Evolutionary conservation across 1,284 basidiomycete genomes (phyloP).

Genomic region (Lentinula novae-zelandiae): DNA sequence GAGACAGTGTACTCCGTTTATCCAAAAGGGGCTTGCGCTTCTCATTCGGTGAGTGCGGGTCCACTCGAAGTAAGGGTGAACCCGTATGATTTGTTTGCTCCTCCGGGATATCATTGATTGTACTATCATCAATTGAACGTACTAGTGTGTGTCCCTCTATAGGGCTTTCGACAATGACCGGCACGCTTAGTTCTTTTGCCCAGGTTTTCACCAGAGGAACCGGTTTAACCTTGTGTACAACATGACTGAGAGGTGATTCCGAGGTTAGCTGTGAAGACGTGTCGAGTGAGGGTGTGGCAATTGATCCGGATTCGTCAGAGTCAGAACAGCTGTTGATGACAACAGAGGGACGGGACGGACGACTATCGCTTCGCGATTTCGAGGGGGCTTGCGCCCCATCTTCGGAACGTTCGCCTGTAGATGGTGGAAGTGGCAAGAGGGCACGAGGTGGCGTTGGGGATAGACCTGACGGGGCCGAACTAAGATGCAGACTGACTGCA

Average conservation of each 20-base stretch:
- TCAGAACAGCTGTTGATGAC: not conserved
- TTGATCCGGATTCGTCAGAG: constrained; percentile 5
- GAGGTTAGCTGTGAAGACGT: constrained; percentile 7
- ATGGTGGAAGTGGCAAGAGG: not conserved
- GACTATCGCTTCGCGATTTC: not conserved
- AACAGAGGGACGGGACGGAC: not conserved
- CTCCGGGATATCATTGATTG: not conserved
- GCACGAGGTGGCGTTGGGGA: not conserved
- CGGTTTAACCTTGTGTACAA: not conserved
- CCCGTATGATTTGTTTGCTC: not conserved
- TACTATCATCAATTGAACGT: not conserved
- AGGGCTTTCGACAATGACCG: constrained; percentile 11
- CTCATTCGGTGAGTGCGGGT: not conserved
- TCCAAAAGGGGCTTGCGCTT: not conserved
- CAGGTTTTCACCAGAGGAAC: constrained; percentile 2
- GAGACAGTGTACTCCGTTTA: not conserved
- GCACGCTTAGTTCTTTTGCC: constrained; percentile 7
- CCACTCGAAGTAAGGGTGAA: not conserved
- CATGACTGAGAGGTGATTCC: constrained; percentile 1
- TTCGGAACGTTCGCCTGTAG: not conserved
- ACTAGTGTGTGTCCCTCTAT: not conserved
- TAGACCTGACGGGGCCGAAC: not conserved
- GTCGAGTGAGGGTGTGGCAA: not conserved
- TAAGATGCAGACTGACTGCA: not conserved
- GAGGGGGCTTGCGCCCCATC: not conserved